Conservation (phyloP, 192 early-diverging fungal genomes). For the Coemansia sp. region DNA sequence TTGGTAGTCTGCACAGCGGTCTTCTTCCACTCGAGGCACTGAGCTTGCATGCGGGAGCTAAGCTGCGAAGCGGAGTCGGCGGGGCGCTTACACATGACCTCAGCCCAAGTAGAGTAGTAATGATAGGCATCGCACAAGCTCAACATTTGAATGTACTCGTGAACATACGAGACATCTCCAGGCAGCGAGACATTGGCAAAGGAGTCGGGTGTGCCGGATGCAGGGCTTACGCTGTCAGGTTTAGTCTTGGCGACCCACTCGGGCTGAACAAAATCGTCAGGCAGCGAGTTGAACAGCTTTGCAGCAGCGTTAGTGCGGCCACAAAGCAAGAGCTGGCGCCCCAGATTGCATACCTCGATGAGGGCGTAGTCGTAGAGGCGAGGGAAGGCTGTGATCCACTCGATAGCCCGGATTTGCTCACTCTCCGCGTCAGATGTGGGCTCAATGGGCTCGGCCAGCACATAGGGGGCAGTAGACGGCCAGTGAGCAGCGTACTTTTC, state of each 20-base stretch:
- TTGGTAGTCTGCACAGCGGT: constrained; percentile 17
- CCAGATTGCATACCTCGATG: constrained; percentile 48
- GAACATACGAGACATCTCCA: constrained; percentile 13
- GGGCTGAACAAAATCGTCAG: constrained; percentile 45
- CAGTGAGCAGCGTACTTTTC: not conserved
- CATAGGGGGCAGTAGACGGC: not conserved
- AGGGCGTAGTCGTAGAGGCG: constrained; percentile 52
- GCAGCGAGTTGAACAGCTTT: constrained; percentile 51
- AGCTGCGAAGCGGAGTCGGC: not conserved
- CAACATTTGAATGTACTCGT: constrained; percentile 53
- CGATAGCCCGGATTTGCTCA: constrained; percentile 58
- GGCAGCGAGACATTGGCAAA: not conserved
- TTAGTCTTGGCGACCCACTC: constrained; percentile 34
- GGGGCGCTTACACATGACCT: constrained; percentile 37
- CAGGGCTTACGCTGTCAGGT: not conserved
- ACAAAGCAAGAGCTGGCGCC: constrained; percentile 55
- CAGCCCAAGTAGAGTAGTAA: constrained; percentile 44
- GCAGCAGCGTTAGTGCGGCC: constrained; percentile 55
- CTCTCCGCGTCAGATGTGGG: constrained; percentile 21
- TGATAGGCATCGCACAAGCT: constrained; percentile 49
- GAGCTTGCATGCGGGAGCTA: constrained; percentile 18
- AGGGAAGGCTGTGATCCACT: constrained; percentile 57
- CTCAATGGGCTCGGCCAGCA: constrained; percentile 33
- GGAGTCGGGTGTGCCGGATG: not conserved
- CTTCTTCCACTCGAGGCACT: constrained; percentile 46